Base-by-base conservation (phyloP, 495 filamentous ascomycete species). In the Cercophora newfieldiana region DNA sequence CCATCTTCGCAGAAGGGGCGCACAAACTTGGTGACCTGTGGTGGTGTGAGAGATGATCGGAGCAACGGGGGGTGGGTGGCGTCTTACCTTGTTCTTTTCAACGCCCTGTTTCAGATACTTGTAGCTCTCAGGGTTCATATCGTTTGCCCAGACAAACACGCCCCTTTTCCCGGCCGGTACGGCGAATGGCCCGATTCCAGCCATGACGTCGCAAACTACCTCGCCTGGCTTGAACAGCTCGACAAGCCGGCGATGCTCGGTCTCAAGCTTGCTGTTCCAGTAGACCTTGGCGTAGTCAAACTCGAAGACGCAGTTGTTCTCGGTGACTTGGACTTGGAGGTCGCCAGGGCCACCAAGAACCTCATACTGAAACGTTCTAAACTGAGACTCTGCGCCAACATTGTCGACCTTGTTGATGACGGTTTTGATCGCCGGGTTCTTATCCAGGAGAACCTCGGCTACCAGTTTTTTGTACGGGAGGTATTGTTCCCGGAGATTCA, bases 171-270 rank as follows among this genome's bases (percentile, higher is more conserved):
- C 95, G 1, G 95, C 94, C 0, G 95, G 95, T 2, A 98, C 81
- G 29, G 94, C 94, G 75, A 99, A 99, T 1, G 95, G 95, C 1
- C 95, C 95, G 50, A 99, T 91, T 31, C 95, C 95, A 8, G 94
- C 94, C 95, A 99, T 99, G 65, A 97, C 91, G 75, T 99, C 95
- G 80, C 90, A 92, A 7, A 98, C 91, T 25, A 93, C 93, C 68
- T 97, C 91, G 24, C 95, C 92, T 0, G 87, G 85, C 48, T 85
- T 78, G 80, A 98, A 99, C 61, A 90, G 80, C 53, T 86, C 79
- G 63, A 96, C 86, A 10, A 99, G 79, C 1, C 95, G 84, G 53
- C 87, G 85, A 74, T 99, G 95, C 75, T 99, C 95, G 12, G 88
- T 90, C 65, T 94, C 88, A 12, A 99, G 83, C 63, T 94, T 86